Evolutionary conservation across 805 yeast species (phyloP).

Genomic region (Candida incommunis): DNA sequence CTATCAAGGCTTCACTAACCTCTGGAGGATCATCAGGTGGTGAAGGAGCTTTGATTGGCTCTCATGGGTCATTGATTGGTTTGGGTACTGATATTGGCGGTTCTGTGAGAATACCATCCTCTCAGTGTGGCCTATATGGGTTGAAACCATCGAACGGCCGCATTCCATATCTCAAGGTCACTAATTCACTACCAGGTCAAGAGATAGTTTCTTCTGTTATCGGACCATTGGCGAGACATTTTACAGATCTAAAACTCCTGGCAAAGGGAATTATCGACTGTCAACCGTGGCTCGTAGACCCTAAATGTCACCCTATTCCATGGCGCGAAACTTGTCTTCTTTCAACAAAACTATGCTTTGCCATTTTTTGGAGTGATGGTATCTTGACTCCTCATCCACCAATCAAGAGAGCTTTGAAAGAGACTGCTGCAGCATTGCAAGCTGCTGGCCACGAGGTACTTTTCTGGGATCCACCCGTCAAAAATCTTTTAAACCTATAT

Average conservation of each 20-base stretch:
- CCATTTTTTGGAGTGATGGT: constrained; percentile 32
- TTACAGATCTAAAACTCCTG: constrained; percentile 27
- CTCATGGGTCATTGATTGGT: constrained; percentile 33
- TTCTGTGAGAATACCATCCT: constrained; percentile 35
- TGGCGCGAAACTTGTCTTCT: constrained; percentile 26
- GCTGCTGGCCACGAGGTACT: constrained; percentile 44
- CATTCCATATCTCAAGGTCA: neutral
- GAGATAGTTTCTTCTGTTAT: constrained; percentile 28
- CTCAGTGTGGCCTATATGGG: constrained; percentile 28
- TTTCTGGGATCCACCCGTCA: constrained; percentile 28
- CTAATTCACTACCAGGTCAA: constrained; percentile 20
- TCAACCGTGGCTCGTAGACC: constrained; percentile 36
- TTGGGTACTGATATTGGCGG: constrained; percentile 43
- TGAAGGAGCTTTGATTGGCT: constrained; percentile 33
- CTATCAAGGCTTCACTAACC: constrained; percentile 28
- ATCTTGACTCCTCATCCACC: constrained; percentile 44
- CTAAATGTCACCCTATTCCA: constrained; percentile 35
- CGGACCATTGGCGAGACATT: constrained; percentile 32
- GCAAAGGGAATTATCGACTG: constrained; percentile 25
- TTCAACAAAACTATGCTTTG: constrained; percentile 28
- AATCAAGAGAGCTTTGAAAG: constrained; percentile 35
- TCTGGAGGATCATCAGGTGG: constrained; percentile 45
- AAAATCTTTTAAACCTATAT: neutral
- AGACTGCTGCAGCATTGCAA: constrained; percentile 38
- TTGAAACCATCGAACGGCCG: constrained; percentile 26